Evolutionary conservation across 2,329 filamentous ascomycete genomes (phyloP).

Genomic region (Colletotrichum trifolii): DNA sequence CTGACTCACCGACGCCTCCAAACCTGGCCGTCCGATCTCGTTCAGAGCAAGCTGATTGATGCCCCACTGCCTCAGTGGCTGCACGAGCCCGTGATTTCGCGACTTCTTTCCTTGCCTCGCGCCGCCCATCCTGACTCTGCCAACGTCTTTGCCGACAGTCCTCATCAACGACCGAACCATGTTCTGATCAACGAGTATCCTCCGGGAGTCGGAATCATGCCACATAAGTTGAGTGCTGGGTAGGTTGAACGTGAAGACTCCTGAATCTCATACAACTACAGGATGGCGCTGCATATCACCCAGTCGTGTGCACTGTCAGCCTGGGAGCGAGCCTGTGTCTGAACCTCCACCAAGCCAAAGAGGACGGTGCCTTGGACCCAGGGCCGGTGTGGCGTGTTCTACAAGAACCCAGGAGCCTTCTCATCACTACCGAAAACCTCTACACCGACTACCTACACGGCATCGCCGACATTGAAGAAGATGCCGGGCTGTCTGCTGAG

Average conservation of each 20-base stretch:
- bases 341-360: slow-evolving; percentile 75
- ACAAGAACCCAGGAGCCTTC: slow-evolving; percentile 85
- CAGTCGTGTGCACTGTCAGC: slow-evolving; percentile 91
- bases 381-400: slow-evolving; percentile 70
- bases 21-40: slow-evolving; percentile 87
- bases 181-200: slow-evolving; percentile 94
- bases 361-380: slow-evolving; percentile 66
- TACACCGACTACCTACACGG: slow-evolving; percentile 81
- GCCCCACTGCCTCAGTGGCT: slow-evolving; percentile 82
- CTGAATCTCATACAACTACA: slow-evolving; percentile 44
- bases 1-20: slow-evolving; percentile 91
- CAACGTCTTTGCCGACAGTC: slow-evolving; percentile 70
- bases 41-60: slow-evolving; percentile 80
- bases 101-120: slow-evolving; percentile 61
- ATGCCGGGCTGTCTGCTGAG: slow-evolving; percentile 69
- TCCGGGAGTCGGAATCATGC: slow-evolving; percentile 93
- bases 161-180: slow-evolving; percentile 85
- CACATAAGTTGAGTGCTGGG: slow-evolving; percentile 74
- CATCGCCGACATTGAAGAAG: slow-evolving; percentile 73
- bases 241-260: slow-evolving; percentile 31
- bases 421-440: slow-evolving; percentile 76
- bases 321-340: slow-evolving; percentile 82
- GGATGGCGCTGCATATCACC: slow-evolving; percentile 88
- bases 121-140: slow-evolving; percentile 35
- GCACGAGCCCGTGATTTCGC: slow-evolving; percentile 73